Evolutionary conservation across 1,284 basidiomycete genomes (phyloP).

Genomic region (Ustilago xerochloae): DNA sequence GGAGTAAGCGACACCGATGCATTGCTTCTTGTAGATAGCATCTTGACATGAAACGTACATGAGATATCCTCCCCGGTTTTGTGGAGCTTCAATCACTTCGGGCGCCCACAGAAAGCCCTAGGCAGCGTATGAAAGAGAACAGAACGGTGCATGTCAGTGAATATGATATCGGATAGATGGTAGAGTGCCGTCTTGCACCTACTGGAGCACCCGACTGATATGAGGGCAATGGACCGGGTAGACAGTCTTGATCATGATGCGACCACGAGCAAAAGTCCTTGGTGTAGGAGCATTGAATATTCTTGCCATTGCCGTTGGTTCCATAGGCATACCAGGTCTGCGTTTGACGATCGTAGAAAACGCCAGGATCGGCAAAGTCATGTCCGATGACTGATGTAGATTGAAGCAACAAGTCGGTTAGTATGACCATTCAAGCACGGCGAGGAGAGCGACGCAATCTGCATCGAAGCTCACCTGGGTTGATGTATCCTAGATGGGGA

Average conservation of each 20-base stretch:
- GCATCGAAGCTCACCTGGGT: constrained; percentile 52
- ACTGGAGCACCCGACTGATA: constrained; percentile 41
- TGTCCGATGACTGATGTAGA: constrained; percentile 32
- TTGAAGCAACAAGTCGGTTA: background rate
- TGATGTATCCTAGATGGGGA: constrained; percentile 49
- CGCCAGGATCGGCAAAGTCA: constrained; percentile 58
- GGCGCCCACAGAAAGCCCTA: constrained; percentile 56
- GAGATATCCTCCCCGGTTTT: constrained; percentile 47
- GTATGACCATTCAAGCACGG: too few relatives aligned
- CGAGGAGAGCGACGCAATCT: too few relatives aligned
- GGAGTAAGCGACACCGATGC: constrained; percentile 56
- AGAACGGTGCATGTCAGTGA: background rate
- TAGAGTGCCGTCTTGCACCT: too few relatives aligned
- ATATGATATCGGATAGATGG: too few relatives aligned
- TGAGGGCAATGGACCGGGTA: constrained; percentile 47
- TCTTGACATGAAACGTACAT: constrained; percentile 58
- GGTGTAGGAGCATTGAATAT: constrained; percentile 49
- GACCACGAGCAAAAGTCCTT: constrained; percentile 55
- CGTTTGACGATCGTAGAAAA: constrained; percentile 42
- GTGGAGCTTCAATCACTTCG: constrained; percentile 52
- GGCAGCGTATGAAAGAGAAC: background rate
- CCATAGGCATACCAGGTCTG: constrained; percentile 48
- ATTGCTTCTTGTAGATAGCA: constrained; percentile 40
- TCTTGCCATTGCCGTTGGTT: constrained; percentile 58
- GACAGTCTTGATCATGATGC: constrained; percentile 46